These are phyloP conservation scores for Neonothopanus nambi DNA, from an alignment of 1,284 basidiomycete genomes.

Conservation along the genomic window DNA sequence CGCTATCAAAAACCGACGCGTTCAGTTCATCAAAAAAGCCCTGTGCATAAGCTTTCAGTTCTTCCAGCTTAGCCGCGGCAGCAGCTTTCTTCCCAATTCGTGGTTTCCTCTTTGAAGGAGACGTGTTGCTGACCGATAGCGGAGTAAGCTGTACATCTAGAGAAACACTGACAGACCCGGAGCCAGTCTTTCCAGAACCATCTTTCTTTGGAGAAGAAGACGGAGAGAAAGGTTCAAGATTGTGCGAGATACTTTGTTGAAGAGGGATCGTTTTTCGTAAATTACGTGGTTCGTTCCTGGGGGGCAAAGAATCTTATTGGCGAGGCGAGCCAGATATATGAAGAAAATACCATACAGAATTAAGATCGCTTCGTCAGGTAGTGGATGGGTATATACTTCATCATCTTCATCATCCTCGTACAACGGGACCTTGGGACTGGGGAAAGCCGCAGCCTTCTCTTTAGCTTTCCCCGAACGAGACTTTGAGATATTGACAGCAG, in stretches of 20 bases:
- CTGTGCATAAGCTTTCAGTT: constrained; percentile 55
- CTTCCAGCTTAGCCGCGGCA: constrained; percentile 43
- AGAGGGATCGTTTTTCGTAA: constrained; percentile 2
- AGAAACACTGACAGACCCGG: background rate
- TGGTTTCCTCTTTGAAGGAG: constrained; percentile 28
- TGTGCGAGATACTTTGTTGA: constrained; percentile 9
- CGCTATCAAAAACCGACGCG: constrained; percentile 69
- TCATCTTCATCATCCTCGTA: constrained; percentile 32
- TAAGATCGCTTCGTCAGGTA: constrained; percentile 42
- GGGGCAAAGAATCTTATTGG: background rate
- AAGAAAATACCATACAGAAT: constrained; percentile 38
- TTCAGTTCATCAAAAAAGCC: constrained; percentile 85
- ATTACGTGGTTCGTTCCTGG: constrained; percentile 2
- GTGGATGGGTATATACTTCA: constrained; percentile 6
- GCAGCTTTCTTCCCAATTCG: constrained; percentile 46
- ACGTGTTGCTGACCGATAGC: constrained; percentile 5
- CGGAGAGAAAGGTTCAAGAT: background rate
- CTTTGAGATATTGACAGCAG: background rate
- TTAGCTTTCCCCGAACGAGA: background rate
- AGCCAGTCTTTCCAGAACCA: background rate
- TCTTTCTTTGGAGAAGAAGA: background rate
- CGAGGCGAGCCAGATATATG: background rate
- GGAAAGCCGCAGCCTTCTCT: background rate
- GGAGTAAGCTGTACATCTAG: constrained; percentile 1
- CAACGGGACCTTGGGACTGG: constrained; percentile 21